Evolutionary conservation across 2,329 filamentous ascomycete genomes (phyloP).

Genomic region (Colletotrichum sp.): DNA sequence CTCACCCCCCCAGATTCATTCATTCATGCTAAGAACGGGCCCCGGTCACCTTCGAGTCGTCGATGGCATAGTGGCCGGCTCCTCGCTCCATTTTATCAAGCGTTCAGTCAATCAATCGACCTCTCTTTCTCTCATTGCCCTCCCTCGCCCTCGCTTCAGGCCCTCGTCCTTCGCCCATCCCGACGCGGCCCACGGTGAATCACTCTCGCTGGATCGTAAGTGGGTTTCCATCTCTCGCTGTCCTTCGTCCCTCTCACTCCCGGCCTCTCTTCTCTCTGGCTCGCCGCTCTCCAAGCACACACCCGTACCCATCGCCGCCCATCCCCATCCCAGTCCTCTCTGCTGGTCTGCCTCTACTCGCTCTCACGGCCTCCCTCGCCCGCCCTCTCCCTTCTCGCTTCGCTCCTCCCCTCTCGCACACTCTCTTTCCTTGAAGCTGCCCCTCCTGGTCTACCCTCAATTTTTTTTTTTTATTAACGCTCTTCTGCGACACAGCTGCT

Average conservation of each 20-base stretch:
- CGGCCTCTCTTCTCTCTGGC: background rate
- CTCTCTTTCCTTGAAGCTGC: slow-evolving; percentile 10
- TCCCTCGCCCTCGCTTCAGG: background rate
- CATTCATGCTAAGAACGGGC: slow-evolving; percentile 39
- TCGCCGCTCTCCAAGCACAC: background rate
- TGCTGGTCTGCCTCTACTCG: background rate
- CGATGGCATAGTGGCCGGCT: slow-evolving; percentile 21
- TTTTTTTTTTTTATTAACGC: background rate
- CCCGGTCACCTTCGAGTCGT: slow-evolving; percentile 18
- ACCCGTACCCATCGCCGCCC: background rate
- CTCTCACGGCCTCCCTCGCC: background rate
- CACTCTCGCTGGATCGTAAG: slow-evolving; percentile 16
- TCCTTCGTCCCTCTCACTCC: background rate
- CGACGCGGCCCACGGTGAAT: slow-evolving; percentile 17
- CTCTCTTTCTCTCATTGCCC: background rate
- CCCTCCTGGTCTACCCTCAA: slow-evolving; percentile 9
- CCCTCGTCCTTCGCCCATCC: slow-evolving; percentile 19
- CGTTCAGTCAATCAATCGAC: slow-evolving; percentile 15
- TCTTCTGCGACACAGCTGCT: slow-evolving; percentile 11
- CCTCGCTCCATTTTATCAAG: slow-evolving; percentile 19
- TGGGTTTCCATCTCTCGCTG: slow-evolving; percentile 5
- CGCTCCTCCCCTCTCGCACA: background rate
- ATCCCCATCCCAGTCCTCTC: background rate
- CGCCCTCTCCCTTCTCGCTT: background rate
- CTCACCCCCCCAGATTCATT: slow-evolving; percentile 32